Evolutionary conservation across 208 protist genomes (phyloP).

Genomic region (Trypanosomatidae sp.): DNA sequence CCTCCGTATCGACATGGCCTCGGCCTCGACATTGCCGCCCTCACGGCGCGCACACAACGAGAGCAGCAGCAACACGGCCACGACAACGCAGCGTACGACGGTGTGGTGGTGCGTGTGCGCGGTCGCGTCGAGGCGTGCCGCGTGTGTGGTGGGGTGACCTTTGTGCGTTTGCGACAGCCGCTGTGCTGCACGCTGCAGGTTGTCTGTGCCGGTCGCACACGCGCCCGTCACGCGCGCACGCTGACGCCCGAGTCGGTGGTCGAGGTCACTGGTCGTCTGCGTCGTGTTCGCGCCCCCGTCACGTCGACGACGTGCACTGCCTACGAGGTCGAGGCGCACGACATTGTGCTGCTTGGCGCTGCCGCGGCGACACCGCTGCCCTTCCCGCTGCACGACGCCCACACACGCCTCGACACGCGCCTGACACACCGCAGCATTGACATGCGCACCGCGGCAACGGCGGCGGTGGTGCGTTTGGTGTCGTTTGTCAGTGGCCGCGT

Average conservation of each 20-base stretch:
- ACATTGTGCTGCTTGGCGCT: conserved; percentile 24
- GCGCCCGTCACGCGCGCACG: conserved; percentile 12
- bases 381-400: conserved; percentile 74
- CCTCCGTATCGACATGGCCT: too few relatives aligned
- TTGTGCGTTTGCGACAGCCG: conserved; percentile 68
- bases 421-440: conserved; percentile 96
- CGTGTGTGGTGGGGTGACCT: conserved; percentile 35
- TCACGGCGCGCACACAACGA: not conserved
- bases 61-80: not conserved
- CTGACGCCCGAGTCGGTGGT: conserved; percentile 64
- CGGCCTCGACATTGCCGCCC: too few relatives aligned
- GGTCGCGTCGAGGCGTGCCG: conserved; percentile 40
- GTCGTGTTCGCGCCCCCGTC: conserved; percentile 16
- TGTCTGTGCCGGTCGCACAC: conserved; percentile 21
- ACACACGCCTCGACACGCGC: conserved; percentile 82
- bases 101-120: conserved; percentile 14
- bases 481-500: conserved; percentile 79
- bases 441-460: conserved; percentile 90
- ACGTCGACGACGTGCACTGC: conserved; percentile 22
- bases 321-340: conserved; percentile 45
- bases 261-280: conserved; percentile 32
- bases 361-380: conserved; percentile 46
- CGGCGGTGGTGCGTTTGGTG: conserved; percentile 87
- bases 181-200: conserved; percentile 50
- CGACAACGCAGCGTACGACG: not conserved